Base-by-base conservation (phyloP, 2,329 filamentous ascomycete genomes). In the Colletotrichum musicola region DNA sequence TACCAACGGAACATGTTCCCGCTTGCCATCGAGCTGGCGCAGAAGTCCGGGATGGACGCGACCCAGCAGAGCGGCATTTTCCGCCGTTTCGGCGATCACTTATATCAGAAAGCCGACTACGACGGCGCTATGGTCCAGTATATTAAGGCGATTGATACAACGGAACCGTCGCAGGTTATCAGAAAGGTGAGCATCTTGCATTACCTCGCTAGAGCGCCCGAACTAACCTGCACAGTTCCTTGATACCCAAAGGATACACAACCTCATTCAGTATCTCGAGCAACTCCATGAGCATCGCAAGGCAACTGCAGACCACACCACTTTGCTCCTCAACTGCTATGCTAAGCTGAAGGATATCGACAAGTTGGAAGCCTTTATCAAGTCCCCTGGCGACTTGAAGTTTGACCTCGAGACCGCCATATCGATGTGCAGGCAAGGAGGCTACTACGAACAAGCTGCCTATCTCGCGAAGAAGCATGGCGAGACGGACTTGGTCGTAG, bases 41-140 rank as follows among this genome's bases (percentile, higher is more conserved):
- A 97, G 75, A 97, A 97, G 78, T 90, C 92, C 10, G 93, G 94
- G 1, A 86, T 98, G 75, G 93, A 95, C 77, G 81, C 83, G 3
- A 84, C 91, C 54, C 93, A 98, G 78, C 93, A 97, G 74, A 98
- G 97, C 74, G 85, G 93, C 66, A 99, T 99, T 67, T 97, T 95
- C 76, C 90, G 95, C 67, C 95, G 92, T 77, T 98, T 97, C 78
- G 96, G 95, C 13, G 96, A 99, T 77, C 93, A 95, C 75, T 81
- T 98, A 4, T 98, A 99, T 75, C 93, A 97, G 72, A 97, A 97
- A 75, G 94, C 93, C 4, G 95, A 98, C 76, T 99, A 95, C 76
- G 96, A 99, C 76, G 96, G 93, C 6, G 95, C 97, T n/a, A 99
- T 99, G 97, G 92, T 97, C 74, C 96, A 98, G 78, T 99, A 99